Conservation (phyloP, 495 filamentous ascomycete species). For the Hypoxylon subgilvum region DNA sequence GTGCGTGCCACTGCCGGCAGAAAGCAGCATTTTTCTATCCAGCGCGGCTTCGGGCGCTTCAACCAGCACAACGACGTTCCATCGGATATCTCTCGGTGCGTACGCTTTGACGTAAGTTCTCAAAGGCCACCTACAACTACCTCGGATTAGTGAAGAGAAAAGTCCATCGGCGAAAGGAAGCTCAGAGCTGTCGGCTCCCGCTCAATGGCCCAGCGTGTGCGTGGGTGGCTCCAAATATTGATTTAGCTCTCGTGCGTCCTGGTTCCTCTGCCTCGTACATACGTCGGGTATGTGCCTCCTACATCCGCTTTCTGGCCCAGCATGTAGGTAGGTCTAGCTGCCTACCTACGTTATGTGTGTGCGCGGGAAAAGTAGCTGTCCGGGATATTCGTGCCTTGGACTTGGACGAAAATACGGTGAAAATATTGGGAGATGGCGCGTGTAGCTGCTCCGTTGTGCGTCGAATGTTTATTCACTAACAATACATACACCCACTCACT, state of each 20-base stretch:
- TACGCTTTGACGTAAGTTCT: conserved; percentile 7
- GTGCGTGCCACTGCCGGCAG: not conserved
- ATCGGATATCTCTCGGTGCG: conserved; percentile 8
- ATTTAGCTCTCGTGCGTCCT: conserved; percentile 7
- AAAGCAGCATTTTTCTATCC: not conserved
- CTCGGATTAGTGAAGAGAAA: conserved; percentile 2
- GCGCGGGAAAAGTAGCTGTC: not conserved
- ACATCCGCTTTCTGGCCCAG: conserved; percentile 10
- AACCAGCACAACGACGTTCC: not conserved
- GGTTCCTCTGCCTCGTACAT: not conserved
- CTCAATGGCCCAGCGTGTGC: not conserved
- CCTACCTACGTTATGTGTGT: not conserved
- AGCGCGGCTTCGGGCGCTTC: not conserved
- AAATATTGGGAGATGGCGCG: conserved; percentile 13
- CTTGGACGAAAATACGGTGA: conserved; percentile 3
- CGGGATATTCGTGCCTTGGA: not conserved
- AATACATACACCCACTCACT: no score
- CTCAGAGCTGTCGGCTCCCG: conserved; percentile 12
- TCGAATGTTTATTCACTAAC: no score
- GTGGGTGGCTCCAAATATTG: not conserved
- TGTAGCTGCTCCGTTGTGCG: conserved; percentile 13
- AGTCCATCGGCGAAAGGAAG: conserved; percentile 9
- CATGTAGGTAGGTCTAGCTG: conserved; percentile 6
- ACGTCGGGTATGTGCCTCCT: conserved; percentile 21
- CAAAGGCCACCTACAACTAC: not conserved